Evolutionary conservation across 148 eudicot genomes (phyloP), one percentile per base, ranked within the genome.

Genomic region (Euryodendron excelsum): DNA sequence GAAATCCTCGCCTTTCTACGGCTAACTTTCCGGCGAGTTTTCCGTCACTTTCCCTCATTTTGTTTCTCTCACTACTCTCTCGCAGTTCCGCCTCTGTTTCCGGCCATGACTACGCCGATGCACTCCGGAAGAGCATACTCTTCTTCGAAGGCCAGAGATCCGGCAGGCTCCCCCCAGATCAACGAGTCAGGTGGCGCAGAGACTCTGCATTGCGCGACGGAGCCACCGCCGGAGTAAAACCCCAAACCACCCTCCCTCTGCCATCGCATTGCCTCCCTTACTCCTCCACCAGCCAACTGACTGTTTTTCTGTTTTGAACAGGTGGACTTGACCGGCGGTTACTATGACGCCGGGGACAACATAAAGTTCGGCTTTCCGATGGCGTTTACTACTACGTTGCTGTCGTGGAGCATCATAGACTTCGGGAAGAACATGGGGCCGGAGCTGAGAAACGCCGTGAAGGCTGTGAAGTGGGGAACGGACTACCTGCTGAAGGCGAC

Each of bases 331-430:
- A 85, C 83, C 0, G 99, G 99, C 27, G 99, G 99, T 4, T 96
- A 96, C 85, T 96, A 96, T 79, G 99, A 96, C 82, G 99, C 99
- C 9, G 99, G 99, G 0, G 99, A 96, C 79, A 96, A 96, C 83
- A 77, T 96, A 17, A 96, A 96, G 39, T 96, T 96, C 73, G 98
- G 97, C 0, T 93, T 96, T 50, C 99, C 99, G 68, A 93, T 93
- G 99, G 99, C 99, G 8, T 93, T 93, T 60, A 90, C 97, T 3
- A 79, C 89, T 45, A 96, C 99, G 41, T 72, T 96, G 86, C 72
- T 96, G 64, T 85, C 99, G 39, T 96, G 99, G 99, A 96, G 99
- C 85, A 81, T 96, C 39, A 90, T 96, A 6, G 99, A 96, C 61
- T 93, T 91, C 33, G 97, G 95, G 0, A 74, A 58, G 12, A 89